phyloP scores from a whole-genome alignment of 1,284 basidiomycete genomes.

The Ganoderma resinaceum region DNA sequence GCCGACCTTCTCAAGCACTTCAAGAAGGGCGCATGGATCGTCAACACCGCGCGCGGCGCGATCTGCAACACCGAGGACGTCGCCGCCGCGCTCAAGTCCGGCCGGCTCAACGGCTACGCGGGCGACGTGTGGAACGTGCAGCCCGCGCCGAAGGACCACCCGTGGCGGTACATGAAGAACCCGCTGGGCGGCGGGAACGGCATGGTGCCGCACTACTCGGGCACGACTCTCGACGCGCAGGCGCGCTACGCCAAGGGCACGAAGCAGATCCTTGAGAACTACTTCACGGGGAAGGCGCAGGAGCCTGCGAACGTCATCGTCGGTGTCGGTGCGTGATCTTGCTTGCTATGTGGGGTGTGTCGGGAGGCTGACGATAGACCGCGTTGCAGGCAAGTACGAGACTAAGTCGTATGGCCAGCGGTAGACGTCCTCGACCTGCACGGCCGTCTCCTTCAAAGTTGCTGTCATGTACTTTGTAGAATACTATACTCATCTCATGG shows the following conservation, averaged over 20 bases:
- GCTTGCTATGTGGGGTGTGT: not conserved
- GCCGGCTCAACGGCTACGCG: constrained; percentile 77
- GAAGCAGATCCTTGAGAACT: constrained; percentile 84
- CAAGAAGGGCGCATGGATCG: constrained; percentile 90
- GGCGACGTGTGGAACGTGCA: constrained; percentile 83
- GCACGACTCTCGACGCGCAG: constrained; percentile 93
- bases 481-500: not conserved
- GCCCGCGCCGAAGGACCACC: constrained; percentile 86
- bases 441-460: not conserved
- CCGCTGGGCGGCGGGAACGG: constrained; percentile 82
- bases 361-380: not conserved
- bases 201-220: constrained; percentile 89
- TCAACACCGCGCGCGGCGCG: constrained; percentile 95
- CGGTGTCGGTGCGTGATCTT: constrained; percentile 47
- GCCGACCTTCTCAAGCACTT: constrained; percentile 86
- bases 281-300: constrained; percentile 73
- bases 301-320: constrained; percentile 86
- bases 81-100: constrained; percentile 78
- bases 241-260: constrained; percentile 86
- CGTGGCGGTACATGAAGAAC: constrained; percentile 87
- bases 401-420: constrained; percentile 57
- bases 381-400: constrained; percentile 54
- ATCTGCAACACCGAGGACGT: constrained; percentile 89
- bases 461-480: not conserved
- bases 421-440: not conserved